Percentiles rank a stretch among this genome's conserved stretches.
Evolutionary conservation across 2,329 filamentous ascomycete genomes (phyloP).

Genomic region (Colletotrichum brevisporum): DNA sequence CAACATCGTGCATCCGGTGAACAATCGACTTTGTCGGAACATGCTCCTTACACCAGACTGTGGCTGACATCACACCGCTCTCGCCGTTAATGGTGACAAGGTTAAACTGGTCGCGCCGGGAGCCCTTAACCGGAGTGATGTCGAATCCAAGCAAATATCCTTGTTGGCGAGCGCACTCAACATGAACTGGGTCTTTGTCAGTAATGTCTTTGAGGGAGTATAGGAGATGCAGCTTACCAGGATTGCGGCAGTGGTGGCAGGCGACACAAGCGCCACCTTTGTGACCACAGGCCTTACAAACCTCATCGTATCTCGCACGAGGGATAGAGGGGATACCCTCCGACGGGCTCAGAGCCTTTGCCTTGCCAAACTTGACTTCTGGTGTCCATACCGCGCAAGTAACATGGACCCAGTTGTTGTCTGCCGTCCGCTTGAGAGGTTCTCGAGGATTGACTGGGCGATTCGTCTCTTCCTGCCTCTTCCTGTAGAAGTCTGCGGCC

Average conservation of each 20-base stretch:
- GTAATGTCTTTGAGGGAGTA: slow-evolving; percentile 46
- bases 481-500: slow-evolving; percentile 84
- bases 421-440: slow-evolving; percentile 91
- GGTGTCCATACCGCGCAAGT: slow-evolving; percentile 92
- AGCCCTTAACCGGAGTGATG: slow-evolving; percentile 89
- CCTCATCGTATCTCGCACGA: slow-evolving; percentile 78
- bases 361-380: slow-evolving; percentile 93
- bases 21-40: slow-evolving; percentile 78
- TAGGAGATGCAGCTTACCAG: slow-evolving; percentile 54
- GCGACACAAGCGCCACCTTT: slow-evolving; percentile 83
- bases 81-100: slow-evolving; percentile 87
- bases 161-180: slow-evolving; percentile 89
- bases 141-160: slow-evolving; percentile 92
- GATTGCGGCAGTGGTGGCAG: slow-evolving; percentile 80
- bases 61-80: slow-evolving; percentile 85
- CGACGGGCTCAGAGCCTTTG: slow-evolving; percentile 84
- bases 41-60: slow-evolving; percentile 94
- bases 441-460: slow-evolving; percentile 89
- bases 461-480: slow-evolving; percentile 86
- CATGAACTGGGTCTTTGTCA: slow-evolving; percentile 73
- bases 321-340: slow-evolving; percentile 92
- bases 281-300: slow-evolving; percentile 87
- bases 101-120: slow-evolving; percentile 83
- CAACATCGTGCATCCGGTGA: slow-evolving; percentile 83
- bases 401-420: slow-evolving; percentile 99